Evolutionary conservation across 2,329 filamentous ascomycete genomes (phyloP), one percentile per base, ranked within the genome.

Genomic region (Thielaviopsis populi): DNA sequence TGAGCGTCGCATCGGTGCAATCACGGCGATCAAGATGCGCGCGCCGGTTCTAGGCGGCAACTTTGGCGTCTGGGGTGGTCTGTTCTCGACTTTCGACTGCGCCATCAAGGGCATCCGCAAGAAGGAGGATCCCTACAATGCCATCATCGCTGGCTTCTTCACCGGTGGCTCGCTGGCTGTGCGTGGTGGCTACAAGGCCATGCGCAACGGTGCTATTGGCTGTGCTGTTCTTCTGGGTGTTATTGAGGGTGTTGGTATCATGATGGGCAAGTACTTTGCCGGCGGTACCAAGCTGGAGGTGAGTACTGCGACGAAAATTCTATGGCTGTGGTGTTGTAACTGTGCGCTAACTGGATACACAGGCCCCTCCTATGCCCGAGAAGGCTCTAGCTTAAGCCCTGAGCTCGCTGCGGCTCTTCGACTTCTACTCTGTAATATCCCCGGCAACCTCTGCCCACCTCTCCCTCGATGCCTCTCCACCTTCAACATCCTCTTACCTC

Each of bases 101-200:
- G 88, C 91, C 24, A 88, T 96, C 67, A 99, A 97, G 81, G 92
- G 92, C 65, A 79, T 92, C 64, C 80, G 91, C 68, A 89, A 94
- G 81, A 97, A 96, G 85, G 94, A 99, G 75, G 94, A 97, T 74
- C 91, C 94, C 15, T 97, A 91, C 79, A 97, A 97, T 77, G 91
- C 91, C 71, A 97, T 99, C 74, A 95, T 92, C 70, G 94, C 92
- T 50, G 94, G 94, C 63, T 96, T 96, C 81, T 92, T 96, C 76
- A 97, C 94, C 3, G 91, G 91, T 71, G 94, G 94, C 69, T 84
- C 92, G 37, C 81, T 99, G 41, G 94, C 94, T 61, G 86, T 97
- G 67, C 84, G 94, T 77, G 94, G 94, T 71, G 94, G 94, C 66
- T 87, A 87, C 75, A 91, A 89, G 79, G 90, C 92, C 24, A 91